Conservation (phyloP, 768 basidiomycete species). For the Leccinellum luteum region DNA sequence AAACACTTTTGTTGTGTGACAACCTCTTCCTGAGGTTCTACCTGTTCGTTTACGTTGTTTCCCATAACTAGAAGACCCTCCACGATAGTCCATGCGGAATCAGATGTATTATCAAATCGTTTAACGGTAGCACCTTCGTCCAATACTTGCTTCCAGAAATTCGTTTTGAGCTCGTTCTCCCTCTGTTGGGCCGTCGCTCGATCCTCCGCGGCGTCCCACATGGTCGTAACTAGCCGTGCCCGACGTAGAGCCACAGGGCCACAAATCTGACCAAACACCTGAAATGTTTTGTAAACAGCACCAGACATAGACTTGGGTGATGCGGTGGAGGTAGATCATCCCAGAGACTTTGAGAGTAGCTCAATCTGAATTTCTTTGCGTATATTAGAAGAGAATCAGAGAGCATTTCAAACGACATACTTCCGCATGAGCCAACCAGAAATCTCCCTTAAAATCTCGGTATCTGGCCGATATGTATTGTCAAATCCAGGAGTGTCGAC, state of each 20-base stretch:
- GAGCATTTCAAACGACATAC: neutral
- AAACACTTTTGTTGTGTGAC: no score
- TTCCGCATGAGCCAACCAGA: conserved; percentile 14
- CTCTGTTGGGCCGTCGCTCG: neutral
- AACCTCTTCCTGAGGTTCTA: no score
- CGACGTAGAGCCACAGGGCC: conserved; percentile 29
- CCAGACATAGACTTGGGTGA: conserved; percentile 33
- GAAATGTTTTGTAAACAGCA: conserved; percentile 27
- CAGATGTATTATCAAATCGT: neutral
- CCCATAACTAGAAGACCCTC: neutral
- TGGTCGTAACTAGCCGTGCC: conserved; percentile 36
- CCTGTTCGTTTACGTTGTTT: neutral
- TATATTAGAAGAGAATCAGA: neutral
- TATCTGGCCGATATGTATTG: neutral
- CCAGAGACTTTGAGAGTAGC: conserved; percentile 22
- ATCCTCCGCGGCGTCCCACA: conserved; percentile 33
- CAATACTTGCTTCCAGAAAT: conserved; percentile 23
- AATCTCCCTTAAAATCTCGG: neutral
- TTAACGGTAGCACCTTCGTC: neutral
- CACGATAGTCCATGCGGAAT: neutral
- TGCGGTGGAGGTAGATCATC: conserved; percentile 35
- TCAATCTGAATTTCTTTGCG: neutral
- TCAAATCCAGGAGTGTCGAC: neutral
- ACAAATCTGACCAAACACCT: conserved; percentile 36
- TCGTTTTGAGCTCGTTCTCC: conserved; percentile 24